Evolutionary conservation across 768 basidiomycete species (phyloP).

Genomic region (Albatrellus ellisii): DNA sequence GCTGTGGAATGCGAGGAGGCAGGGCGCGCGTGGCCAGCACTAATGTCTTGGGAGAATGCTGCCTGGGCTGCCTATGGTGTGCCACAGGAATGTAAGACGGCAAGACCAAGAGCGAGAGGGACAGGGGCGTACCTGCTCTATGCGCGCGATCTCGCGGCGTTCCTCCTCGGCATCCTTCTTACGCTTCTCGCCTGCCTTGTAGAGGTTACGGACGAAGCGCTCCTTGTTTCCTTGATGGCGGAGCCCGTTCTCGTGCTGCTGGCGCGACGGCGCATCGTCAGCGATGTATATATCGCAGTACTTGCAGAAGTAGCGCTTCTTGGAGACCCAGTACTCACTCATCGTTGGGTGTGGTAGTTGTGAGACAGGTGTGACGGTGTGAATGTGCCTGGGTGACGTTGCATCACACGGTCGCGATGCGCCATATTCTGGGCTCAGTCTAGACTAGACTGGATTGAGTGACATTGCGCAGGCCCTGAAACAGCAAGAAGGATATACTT

Average conservation of each 20-base stretch:
- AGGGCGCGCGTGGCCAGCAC: conserved; percentile 43
- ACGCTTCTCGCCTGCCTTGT: conserved; percentile 84
- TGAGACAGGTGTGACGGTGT: background rate
- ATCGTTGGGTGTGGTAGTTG: conserved; percentile 25
- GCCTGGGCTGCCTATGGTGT: conserved; percentile 48
- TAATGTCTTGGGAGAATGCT: conserved; percentile 67
- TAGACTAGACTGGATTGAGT: no score
- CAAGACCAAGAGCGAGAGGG: background rate
- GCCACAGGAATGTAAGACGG: conserved; percentile 4
- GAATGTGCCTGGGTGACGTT: background rate
- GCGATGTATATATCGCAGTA: conserved; percentile 97
- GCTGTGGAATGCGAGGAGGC: conserved; percentile 9
- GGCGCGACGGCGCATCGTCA: conserved; percentile 86
- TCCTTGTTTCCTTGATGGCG: conserved; percentile 93
- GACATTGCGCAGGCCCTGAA: no score
- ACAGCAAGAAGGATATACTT: no score
- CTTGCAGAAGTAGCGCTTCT: conserved; percentile 90
- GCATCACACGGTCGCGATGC: no score
- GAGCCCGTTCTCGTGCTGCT: conserved; percentile 87
- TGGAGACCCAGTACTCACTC: conserved; percentile 90
- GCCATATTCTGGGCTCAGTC: no score
- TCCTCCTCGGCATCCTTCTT: conserved; percentile 81
- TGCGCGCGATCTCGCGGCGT: conserved; percentile 70
- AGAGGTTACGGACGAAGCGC: conserved; percentile 81
- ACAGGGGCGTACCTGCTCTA: conserved; percentile 52